Conservation (phyloP, 306 rosid species). For the Canavalia ensiformis region DNA sequence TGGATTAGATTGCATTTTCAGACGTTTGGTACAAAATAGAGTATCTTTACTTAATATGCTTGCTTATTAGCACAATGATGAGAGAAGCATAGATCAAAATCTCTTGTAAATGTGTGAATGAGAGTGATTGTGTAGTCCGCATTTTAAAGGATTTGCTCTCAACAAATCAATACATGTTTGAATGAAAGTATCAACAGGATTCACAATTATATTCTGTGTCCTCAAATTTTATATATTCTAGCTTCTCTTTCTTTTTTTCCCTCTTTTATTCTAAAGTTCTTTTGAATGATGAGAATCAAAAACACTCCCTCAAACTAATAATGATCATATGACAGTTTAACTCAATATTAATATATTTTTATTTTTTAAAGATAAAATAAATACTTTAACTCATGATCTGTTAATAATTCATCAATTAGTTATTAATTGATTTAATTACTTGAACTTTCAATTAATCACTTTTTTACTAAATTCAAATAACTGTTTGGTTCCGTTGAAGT, state of each 20-base stretch:
- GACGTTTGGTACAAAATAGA: conserved; percentile 74
- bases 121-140: conserved; percentile 46
- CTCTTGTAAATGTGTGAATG: conserved; percentile 30
- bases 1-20: conserved; percentile 58
- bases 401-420: not conserved
- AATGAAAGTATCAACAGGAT: conserved; percentile 41
- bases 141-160: conserved; percentile 56
- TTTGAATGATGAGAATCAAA: not conserved
- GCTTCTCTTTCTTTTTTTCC: not conserved
- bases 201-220: not conserved
- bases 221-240: conserved; percentile 7
- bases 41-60: conserved; percentile 77
- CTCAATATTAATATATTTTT: not conserved
- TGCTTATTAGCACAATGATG: conserved; percentile 49
- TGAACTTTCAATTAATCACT: not conserved
- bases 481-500: not conserved
- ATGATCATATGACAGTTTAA: not conserved
- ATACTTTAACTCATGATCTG: not conserved
- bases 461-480: not conserved
- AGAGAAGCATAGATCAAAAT: not conserved
- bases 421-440: not conserved
- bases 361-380: not conserved
- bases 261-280: not conserved
- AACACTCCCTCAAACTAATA: not conserved
- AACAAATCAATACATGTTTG: conserved; percentile 43